phyloP scores from a whole-genome alignment of 2,329 filamentous ascomycete species.

The Drechmeria coniospora region DNA sequence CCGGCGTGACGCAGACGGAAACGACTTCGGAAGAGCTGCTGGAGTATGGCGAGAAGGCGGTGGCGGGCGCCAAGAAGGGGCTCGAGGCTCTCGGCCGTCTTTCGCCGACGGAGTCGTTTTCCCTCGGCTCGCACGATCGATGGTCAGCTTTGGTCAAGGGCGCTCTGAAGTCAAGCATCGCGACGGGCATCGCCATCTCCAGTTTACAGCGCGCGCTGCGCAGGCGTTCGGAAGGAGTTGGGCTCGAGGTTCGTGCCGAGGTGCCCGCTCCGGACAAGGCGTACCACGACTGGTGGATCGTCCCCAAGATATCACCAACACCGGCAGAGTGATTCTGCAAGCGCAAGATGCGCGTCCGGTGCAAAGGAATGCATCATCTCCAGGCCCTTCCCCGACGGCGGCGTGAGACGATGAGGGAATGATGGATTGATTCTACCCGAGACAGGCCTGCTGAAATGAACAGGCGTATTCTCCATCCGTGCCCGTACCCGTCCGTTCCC shows the following conservation, averaged over 20 bases:
- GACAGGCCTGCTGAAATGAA: too few species aligned
- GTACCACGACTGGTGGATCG: slow-evolving; percentile 52
- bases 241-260: slow-evolving; percentile 30
- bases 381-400: too few species aligned
- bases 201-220: slow-evolving; percentile 41
- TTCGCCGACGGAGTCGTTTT: slow-evolving; percentile 35
- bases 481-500: too few species aligned
- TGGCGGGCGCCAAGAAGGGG: slow-evolving; percentile 34
- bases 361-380: too few species aligned
- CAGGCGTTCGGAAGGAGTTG: slow-evolving; percentile 11
- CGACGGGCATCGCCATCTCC: slow-evolving; percentile 48
- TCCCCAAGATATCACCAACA: slow-evolving; percentile 29
- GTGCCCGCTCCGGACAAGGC: slow-evolving; percentile 35
- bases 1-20: slow-evolving; percentile 24
- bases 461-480: too few species aligned
- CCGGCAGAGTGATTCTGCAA: background rate
- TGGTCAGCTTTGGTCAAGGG: slow-evolving; percentile 47
- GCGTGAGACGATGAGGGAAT: too few species aligned
- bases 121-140: slow-evolving; percentile 39
- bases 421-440: too few species aligned
- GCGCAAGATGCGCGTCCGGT: slow-evolving; percentile 7
- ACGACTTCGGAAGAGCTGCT: slow-evolving; percentile 24
- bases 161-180: slow-evolving; percentile 55
- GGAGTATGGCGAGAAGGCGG: slow-evolving; percentile 27
- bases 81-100: slow-evolving; percentile 41